A percentile compares a stretch with the other conserved stretches of the same genome.
Conservation (phyloP, 129 eudicot species). For the Logfia minima region DNA sequence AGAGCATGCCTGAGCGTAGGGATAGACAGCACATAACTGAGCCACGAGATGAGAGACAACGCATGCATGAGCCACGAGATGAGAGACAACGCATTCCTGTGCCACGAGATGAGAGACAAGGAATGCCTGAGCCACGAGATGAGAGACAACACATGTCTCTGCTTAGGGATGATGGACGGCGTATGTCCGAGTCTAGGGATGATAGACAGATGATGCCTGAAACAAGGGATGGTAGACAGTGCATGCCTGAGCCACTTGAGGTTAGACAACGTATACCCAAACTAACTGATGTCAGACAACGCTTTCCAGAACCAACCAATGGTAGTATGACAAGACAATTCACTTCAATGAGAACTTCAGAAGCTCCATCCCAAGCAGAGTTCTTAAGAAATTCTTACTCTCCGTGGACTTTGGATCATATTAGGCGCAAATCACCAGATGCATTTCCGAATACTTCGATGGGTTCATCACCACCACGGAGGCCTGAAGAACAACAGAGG, state of each 20-base stretch:
- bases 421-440: conserved; percentile 79
- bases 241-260: conserved; percentile 36
- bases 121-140: conserved; percentile 31
- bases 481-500: conserved; percentile 52
- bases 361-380: conserved; percentile 41
- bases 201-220: conserved; percentile 39
- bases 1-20: conserved; percentile 37
- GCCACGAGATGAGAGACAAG: conserved; percentile 29
- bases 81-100: conserved; percentile 33
- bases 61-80: conserved; percentile 15
- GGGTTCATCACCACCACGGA: conserved; percentile 53
- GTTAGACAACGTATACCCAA: conserved; percentile 37
- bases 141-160: conserved; percentile 38
- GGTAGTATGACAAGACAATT: conserved; percentile 34
- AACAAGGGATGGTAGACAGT: conserved; percentile 43
- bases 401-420: conserved; percentile 66
- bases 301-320: conserved; percentile 36
- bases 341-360: conserved; percentile 45
- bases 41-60: conserved; percentile 44
- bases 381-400: conserved; percentile 48
- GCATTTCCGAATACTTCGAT: conserved; percentile 43
- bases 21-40: conserved; percentile 38
- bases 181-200: conserved; percentile 32
- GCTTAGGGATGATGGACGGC: conserved; percentile 41
- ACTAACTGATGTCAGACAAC: conserved; percentile 37